Evolutionary conservation across 805 yeast species (phyloP).

Genomic region (Metschnikowia cerradonensis): DNA sequence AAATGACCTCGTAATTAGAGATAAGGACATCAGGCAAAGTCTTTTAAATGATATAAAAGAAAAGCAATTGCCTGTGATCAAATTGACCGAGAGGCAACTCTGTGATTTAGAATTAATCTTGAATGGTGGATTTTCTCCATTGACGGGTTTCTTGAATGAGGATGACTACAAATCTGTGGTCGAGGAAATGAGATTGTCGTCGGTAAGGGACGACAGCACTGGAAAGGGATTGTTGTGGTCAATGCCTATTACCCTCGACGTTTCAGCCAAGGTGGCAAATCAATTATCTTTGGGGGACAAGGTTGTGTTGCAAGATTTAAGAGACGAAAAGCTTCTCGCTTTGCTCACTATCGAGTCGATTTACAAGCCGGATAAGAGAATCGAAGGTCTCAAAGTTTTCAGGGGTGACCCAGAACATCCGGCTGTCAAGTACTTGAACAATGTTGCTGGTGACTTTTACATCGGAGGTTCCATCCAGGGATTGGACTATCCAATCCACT

Average conservation of each 20-base stretch:
- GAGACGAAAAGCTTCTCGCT: slow-evolving; percentile 77
- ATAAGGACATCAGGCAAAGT: slow-evolving; percentile 52
- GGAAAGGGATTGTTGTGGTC: slow-evolving; percentile 77
- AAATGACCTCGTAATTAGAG: slow-evolving; percentile 83
- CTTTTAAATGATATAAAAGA: slow-evolving; percentile 56
- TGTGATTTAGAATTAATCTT: slow-evolving; percentile 90
- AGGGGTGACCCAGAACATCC: slow-evolving; percentile 98
- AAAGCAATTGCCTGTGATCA: slow-evolving; percentile 38
- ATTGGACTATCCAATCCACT: slow-evolving; percentile 77
- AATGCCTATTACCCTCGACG: slow-evolving; percentile 88
- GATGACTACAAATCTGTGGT: slow-evolving; percentile 69
- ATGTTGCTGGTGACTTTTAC: slow-evolving; percentile 76
- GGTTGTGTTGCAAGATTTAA: slow-evolving; percentile 72
- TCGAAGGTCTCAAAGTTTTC: slow-evolving; percentile 82
- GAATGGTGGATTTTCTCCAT: slow-evolving; percentile 92
- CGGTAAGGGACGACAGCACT: slow-evolving; percentile 28
- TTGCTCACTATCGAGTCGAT: slow-evolving; percentile 75
- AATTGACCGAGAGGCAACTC: slow-evolving; percentile 78
- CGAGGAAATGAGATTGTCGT: slow-evolving; percentile 61
- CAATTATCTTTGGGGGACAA: slow-evolving; percentile 52
- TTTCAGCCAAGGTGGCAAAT: slow-evolving; percentile 47
- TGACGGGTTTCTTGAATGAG: slow-evolving; percentile 62
- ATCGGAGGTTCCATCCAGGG: slow-evolving; percentile 89
- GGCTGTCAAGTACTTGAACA: slow-evolving; percentile 69
- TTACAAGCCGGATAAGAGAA: slow-evolving; percentile 73